Conservation (phyloP, 306 rosid genomes). For the Prunus mume region DNA sequence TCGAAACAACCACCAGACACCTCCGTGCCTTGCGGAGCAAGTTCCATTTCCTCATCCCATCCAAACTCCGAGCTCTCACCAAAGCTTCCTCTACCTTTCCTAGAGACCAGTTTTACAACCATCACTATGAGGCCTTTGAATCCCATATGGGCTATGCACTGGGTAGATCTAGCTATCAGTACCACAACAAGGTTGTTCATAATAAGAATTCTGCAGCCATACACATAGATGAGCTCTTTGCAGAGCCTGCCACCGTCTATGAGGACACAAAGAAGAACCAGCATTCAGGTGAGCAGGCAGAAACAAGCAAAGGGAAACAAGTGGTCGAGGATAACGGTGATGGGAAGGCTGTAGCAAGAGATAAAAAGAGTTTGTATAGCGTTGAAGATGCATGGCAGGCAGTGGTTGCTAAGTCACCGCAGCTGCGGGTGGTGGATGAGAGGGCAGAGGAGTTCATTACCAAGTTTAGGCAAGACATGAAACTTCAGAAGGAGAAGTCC, state of each 20-base stretch:
- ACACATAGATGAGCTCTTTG: conserved; percentile 60
- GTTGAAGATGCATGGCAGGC: conserved; percentile 53
- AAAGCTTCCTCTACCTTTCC: conserved; percentile 20
- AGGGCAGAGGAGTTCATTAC: conserved; percentile 66
- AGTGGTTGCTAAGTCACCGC: conserved; percentile 55
- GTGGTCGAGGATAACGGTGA: neutral
- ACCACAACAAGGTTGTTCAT: conserved; percentile 13
- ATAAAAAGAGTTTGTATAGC: conserved; percentile 19
- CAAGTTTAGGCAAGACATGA: conserved; percentile 52
- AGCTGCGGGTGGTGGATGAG: conserved; percentile 46
- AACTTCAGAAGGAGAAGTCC: conserved; percentile 52
- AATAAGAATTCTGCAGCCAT: conserved; percentile 36
- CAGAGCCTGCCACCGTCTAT: conserved; percentile 2
- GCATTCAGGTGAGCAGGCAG: conserved; percentile 20
- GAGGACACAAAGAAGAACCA: neutral
- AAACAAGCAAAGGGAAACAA: conserved; percentile 38
- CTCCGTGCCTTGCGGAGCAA: conserved; percentile 30
- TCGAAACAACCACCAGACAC: conserved; percentile 37
- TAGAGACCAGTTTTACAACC: neutral
- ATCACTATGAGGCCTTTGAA: conserved; percentile 1
- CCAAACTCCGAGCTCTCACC: conserved; percentile 39
- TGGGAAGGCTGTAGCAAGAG: neutral
- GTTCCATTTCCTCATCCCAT: conserved; percentile 30
- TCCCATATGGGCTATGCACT: neutral
- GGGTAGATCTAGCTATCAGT: neutral